phyloP scores from a whole-genome alignment of 2,329 filamentous ascomycete genomes.

The Eurotiales sp. region DNA sequence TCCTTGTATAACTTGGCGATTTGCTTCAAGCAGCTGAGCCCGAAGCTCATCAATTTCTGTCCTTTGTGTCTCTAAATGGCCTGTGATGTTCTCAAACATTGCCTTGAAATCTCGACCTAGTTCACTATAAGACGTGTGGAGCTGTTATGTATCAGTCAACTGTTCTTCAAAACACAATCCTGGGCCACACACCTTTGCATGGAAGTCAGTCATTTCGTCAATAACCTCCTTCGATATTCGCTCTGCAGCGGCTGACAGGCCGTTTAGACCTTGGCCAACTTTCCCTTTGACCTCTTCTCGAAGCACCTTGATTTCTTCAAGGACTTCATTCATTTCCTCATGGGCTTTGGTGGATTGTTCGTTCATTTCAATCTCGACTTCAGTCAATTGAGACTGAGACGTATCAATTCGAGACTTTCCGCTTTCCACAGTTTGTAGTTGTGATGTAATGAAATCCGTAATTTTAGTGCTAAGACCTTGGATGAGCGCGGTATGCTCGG shows the following conservation, averaged over 20 bases:
- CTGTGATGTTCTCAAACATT: slow-evolving; percentile 76
- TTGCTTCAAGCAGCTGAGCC: slow-evolving; percentile 67
- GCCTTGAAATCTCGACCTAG: slow-evolving; percentile 82
- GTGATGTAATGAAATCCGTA: slow-evolving; percentile 69
- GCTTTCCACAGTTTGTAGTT: slow-evolving; percentile 66
- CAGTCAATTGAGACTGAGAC: slow-evolving; percentile 64
- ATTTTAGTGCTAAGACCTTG: slow-evolving; percentile 66
- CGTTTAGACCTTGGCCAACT: slow-evolving; percentile 78
- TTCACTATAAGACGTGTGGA: slow-evolving; percentile 78
- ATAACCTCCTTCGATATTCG: slow-evolving; percentile 87
- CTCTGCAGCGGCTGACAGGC: slow-evolving; percentile 78
- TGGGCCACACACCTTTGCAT: slow-evolving; percentile 54
- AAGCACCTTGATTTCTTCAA: slow-evolving; percentile 88
- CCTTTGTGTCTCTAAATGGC: slow-evolving; percentile 71
- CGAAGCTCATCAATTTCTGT: slow-evolving; percentile 70
- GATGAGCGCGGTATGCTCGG: slow-evolving; percentile 69
- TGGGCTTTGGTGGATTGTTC: slow-evolving; percentile 52
- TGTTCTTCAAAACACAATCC: background rate
- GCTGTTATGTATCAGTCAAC: slow-evolving; percentile 41
- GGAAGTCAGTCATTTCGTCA: slow-evolving; percentile 78
- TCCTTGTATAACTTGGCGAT: slow-evolving; percentile 63
- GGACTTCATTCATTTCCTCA: slow-evolving; percentile 82
- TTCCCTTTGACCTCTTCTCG: slow-evolving; percentile 82
- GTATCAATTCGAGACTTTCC: slow-evolving; percentile 69
- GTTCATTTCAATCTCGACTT: slow-evolving; percentile 65